These are phyloP conservation scores for Clarireedia paspali DNA, from an alignment of 2,329 filamentous ascomycete genomes.

Conservation along the genomic window DNA sequence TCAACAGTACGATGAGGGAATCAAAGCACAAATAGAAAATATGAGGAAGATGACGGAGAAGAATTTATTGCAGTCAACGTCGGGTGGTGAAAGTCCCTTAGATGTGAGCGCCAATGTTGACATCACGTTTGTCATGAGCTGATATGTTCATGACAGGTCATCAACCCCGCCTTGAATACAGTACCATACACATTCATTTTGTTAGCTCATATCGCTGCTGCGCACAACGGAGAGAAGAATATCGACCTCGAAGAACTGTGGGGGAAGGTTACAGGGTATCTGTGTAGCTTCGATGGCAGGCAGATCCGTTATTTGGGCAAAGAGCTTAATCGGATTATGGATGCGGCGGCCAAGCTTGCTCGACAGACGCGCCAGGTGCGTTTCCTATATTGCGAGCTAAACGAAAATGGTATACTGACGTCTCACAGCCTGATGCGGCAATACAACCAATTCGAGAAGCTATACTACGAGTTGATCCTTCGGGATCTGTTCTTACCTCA, in stretches of 20 bases:
- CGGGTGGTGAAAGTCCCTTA: slow-evolving; percentile 30
- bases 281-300: slow-evolving; percentile 40
- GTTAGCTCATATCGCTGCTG: slow-evolving; percentile 36
- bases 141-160: slow-evolving; percentile 18
- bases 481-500: slow-evolving; percentile 57
- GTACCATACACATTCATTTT: slow-evolving; percentile 52
- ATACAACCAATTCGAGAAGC: slow-evolving; percentile 33
- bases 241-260: slow-evolving; percentile 33
- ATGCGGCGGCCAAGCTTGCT: slow-evolving; percentile 27
- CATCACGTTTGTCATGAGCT: neutral
- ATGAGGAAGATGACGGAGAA: slow-evolving; percentile 32
- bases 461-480: slow-evolving; percentile 59
- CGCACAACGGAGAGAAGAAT: slow-evolving; percentile 28
- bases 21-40: slow-evolving; percentile 32
- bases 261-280: slow-evolving; percentile 36
- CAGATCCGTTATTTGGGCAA: slow-evolving; percentile 47
- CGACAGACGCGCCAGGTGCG: slow-evolving; percentile 18
- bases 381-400: neutral
- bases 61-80: slow-evolving; percentile 28
- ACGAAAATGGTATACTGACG: slow-evolving; percentile 10
- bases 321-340: slow-evolving; percentile 38
- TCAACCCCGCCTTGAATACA: slow-evolving; percentile 48
- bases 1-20: slow-evolving; percentile 36
- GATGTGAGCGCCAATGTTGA: slow-evolving; percentile 27
- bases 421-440: slow-evolving; percentile 19